Evolutionary conservation across 2,329 filamentous ascomycete genomes (phyloP).

Genomic region (Daldinia sp.): DNA sequence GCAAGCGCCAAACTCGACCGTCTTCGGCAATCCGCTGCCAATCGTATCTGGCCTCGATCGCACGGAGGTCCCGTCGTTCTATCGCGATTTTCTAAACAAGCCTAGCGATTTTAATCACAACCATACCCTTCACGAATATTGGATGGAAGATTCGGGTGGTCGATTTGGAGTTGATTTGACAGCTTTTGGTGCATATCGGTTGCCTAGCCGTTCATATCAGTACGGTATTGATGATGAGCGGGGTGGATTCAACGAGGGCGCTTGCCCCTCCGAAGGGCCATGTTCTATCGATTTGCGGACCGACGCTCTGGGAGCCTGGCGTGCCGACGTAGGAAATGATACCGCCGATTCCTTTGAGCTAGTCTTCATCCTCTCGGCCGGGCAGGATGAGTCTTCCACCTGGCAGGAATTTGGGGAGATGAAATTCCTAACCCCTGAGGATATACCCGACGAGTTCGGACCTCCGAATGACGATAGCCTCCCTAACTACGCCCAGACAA

Average conservation of each 20-base stretch:
- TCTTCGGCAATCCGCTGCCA: conserved; percentile 60
- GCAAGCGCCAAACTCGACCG: conserved; percentile 53
- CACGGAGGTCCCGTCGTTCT: conserved; percentile 58
- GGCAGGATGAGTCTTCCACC: conserved; percentile 63
- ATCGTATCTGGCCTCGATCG: conserved; percentile 52
- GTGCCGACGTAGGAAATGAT: conserved; percentile 59
- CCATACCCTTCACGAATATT: conserved; percentile 64
- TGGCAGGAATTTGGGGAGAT: conserved; percentile 67
- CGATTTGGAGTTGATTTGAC: conserved; percentile 62
- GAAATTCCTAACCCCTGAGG: conserved; percentile 56
- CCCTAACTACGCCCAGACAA: conserved; percentile 58
- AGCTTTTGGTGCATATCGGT: conserved; percentile 59
- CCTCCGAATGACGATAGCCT: conserved; percentile 53
- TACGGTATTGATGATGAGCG: conserved; percentile 58
- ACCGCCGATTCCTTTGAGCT: conserved; percentile 58
- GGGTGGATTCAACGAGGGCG: conserved; percentile 55
- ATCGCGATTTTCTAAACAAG: conserved; percentile 59
- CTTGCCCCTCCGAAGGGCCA: conserved; percentile 52
- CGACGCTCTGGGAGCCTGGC: conserved; percentile 59
- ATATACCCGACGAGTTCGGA: conserved; percentile 58
- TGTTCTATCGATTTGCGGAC: conserved; percentile 59
- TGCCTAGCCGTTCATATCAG: conserved; percentile 57
- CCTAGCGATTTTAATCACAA: conserved; percentile 58
- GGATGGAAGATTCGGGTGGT: conserved; percentile 64
- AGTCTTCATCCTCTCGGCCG: conserved; percentile 62